Evolutionary conservation across 805 yeast genomes (phyloP), one percentile per base, ranked within the genome.

Genomic region (Ogataea ganodermae): DNA sequence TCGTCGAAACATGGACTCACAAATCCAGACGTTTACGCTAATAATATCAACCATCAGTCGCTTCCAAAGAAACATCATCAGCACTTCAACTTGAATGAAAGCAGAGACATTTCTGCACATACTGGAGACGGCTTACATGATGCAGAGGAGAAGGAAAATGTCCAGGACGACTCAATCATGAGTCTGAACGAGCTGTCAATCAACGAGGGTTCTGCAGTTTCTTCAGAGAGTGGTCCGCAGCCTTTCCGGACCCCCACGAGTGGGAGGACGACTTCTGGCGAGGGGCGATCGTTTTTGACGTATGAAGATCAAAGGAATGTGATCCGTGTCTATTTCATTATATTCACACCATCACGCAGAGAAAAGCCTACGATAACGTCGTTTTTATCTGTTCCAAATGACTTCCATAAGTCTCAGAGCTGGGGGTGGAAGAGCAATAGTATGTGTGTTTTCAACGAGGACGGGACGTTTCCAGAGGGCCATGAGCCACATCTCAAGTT

Each of bases 361-460:
- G 63, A 66, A 2, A 74, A 67, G 53, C 69, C 78, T 0, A 66
- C 74, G 1, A 64, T 77, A 43, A 78, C 82, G 1, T 72, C 82
- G 23, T 79, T 79, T 55, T 64, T 76, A n/a, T 76, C 81, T 2
- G 71, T 75, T n/a, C 83, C 83, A 0, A 79, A 78, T 50, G 63
- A 67, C 45, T 79, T 79, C 58, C 75, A 74, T 41, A 69, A 70
- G 42, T 73, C 80, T 1, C 83, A 79, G 59, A 76, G 81, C 51
- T 79, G 84, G 84, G 83, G 84, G 0, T 79, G 84, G 84, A 78
- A 78, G 49, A 74, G 80, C 51, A 75, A 73, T 42, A 74, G 78
- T 38, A 72, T 79, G 75, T 78, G 80, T 44, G 65, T 74, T 3
- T 76, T 77, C 54, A 70, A 74, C 42, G 79, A 76, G 35, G 75